phyloP scores from a whole-genome alignment of 495 filamentous ascomycete species.

The Polyplosphaeria fusca region DNA sequence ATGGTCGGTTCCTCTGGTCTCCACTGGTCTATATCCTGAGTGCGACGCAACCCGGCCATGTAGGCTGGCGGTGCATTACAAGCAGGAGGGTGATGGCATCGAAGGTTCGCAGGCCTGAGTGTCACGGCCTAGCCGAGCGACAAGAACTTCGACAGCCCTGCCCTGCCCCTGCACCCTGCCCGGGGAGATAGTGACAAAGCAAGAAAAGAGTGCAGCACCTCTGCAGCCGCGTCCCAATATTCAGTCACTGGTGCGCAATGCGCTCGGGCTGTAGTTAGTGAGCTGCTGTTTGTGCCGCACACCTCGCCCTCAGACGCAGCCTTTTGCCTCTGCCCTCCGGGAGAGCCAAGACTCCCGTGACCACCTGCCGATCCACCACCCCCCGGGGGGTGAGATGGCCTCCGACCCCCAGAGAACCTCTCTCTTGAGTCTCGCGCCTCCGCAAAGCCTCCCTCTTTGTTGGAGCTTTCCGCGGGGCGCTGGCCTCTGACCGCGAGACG shows the following conservation, averaged over 20 bases:
- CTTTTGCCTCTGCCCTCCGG: conserved; percentile 13
- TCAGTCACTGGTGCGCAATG: conserved; percentile 4
- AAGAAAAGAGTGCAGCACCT: conserved; percentile 9
- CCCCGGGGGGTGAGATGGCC: neutral
- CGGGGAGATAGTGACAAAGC: conserved; percentile 3
- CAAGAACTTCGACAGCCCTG: conserved; percentile 4
- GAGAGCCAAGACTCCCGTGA: conserved; percentile 21
- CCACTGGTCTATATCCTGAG: conserved; percentile 39
- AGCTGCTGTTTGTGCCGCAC: conserved; percentile 12
- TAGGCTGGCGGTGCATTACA: conserved; percentile 36
- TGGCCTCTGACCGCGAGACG: too few species aligned
- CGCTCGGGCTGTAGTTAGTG: conserved; percentile 7
- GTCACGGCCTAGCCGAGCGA: conserved; percentile 30
- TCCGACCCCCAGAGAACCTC: conserved; percentile 7
- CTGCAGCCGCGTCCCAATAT: conserved; percentile 3
- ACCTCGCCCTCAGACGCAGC: too few species aligned
- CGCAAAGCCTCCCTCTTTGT: neutral
- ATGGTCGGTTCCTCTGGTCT: conserved; percentile 36
- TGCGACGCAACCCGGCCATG: conserved; percentile 38
- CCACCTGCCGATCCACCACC: neutral
- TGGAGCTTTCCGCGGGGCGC: neutral
- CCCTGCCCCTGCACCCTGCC: conserved; percentile 8
- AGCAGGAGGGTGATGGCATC: conserved; percentile 26
- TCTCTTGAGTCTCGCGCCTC: conserved; percentile 8
- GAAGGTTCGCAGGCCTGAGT: conserved; percentile 32